These are phyloP conservation scores for Schwanniomyces sp. DNA, from an alignment of 805 yeast genomes.

Conservation along the genomic window DNA sequence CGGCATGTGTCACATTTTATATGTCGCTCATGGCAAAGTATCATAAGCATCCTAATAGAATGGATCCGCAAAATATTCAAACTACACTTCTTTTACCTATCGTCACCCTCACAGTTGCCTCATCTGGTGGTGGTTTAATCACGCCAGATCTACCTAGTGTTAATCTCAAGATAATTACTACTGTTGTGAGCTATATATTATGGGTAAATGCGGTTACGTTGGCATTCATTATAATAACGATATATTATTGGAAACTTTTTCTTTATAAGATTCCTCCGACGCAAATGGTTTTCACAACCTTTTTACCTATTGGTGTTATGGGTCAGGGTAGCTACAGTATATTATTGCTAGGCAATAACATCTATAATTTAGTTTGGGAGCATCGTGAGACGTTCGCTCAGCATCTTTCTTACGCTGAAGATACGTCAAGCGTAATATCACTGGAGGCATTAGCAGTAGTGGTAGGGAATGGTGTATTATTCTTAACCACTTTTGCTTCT, in stretches of 20 bases:
- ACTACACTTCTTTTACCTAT: slow-evolving; percentile 68
- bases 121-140: slow-evolving; percentile 67
- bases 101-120: slow-evolving; percentile 76
- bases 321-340: slow-evolving; percentile 84
- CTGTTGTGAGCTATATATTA: slow-evolving; percentile 54
- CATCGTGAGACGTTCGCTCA: slow-evolving; percentile 11
- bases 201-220: slow-evolving; percentile 71
- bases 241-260: slow-evolving; percentile 61
- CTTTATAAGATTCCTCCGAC: slow-evolving; percentile 60
- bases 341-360: slow-evolving; percentile 51
- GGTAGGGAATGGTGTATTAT: slow-evolving; percentile 8
- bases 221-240: slow-evolving; percentile 54
- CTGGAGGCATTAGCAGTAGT: slow-evolving; percentile 13
- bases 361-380: slow-evolving; percentile 18
- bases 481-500: slow-evolving; percentile 32
- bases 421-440: slow-evolving; percentile 5
- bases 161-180: slow-evolving; percentile 50
- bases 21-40: slow-evolving; percentile 44
- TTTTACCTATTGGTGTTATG: slow-evolving; percentile 78
- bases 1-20: slow-evolving; percentile 61
- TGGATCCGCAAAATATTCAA: slow-evolving; percentile 38
- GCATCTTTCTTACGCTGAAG: slow-evolving; percentile 20
- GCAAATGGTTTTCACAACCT: slow-evolving; percentile 57
- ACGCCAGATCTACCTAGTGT: slow-evolving; percentile 39
- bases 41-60: slow-evolving; percentile 21